Evolutionary conservation across 2,329 filamentous ascomycete species (phyloP).

Genomic region (Neoarthrinium moseri): DNA sequence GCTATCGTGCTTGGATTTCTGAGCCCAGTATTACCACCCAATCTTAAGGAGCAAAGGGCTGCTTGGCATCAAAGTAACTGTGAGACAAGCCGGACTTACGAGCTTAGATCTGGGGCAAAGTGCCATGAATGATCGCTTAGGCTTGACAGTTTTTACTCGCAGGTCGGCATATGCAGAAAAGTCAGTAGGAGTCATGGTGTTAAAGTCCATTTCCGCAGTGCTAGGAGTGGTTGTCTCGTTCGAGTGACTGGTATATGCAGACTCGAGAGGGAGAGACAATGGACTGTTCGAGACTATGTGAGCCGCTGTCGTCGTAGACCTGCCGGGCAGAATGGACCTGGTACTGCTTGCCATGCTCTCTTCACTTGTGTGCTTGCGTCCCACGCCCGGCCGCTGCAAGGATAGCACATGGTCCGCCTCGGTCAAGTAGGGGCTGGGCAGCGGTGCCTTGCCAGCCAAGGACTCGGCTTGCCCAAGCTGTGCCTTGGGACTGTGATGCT

Average conservation of each 20-base stretch:
- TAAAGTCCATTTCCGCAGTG: no score
- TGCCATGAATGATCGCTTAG: conserved; percentile 4
- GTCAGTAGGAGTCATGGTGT: no score
- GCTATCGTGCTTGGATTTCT: no score
- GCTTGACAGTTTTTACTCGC: no score
- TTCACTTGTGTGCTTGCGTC: background rate
- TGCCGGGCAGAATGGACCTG: no score
- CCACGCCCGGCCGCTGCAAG: conserved; percentile 34
- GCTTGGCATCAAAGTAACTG: no score
- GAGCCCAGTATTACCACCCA: no score
- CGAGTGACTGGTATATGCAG: no score
- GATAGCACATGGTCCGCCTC: conserved; percentile 49
- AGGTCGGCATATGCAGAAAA: no score
- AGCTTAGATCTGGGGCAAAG: background rate
- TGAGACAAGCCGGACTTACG: conserved; percentile 4
- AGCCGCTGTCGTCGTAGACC: no score
- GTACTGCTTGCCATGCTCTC: background rate
- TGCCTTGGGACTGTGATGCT: conserved; percentile 16
- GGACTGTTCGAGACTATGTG: background rate
- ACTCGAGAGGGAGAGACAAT: background rate
- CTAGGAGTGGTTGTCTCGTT: background rate
- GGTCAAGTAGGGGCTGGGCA: conserved; percentile 37
- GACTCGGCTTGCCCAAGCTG: background rate
- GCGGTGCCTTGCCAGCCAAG: background rate
- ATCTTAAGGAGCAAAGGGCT: no score